phyloP scores from a whole-genome alignment of 2,329 filamentous ascomycete genomes.

The Aureobasidium sp. region DNA sequence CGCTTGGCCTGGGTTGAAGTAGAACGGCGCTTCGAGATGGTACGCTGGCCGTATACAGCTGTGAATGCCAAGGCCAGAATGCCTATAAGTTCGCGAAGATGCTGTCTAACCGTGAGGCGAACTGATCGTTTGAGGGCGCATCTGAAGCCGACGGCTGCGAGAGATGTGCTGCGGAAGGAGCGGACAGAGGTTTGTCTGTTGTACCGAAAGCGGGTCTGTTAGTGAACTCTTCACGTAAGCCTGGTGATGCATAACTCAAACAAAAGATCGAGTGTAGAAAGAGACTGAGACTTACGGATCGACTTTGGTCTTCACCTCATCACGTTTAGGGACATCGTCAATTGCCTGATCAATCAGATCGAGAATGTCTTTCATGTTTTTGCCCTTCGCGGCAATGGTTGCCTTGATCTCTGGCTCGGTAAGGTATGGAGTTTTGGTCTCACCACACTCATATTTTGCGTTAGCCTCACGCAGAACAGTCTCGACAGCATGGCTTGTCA shows the following conservation, averaged over 20 bases:
- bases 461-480: conserved; percentile 68
- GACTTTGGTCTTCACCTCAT: conserved; percentile 50
- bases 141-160: conserved; percentile 81
- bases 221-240: conserved; percentile 44
- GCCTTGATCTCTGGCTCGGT: conserved; percentile 65
- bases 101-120: conserved; percentile 71
- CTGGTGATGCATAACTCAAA: conserved; percentile 17
- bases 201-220: conserved; percentile 71
- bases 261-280: conserved; percentile 18
- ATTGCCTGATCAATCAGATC: conserved; percentile 72
- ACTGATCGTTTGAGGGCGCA: conserved; percentile 73
- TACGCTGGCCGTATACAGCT: conserved; percentile 55
- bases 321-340: conserved; percentile 57
- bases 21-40: conserved; percentile 54
- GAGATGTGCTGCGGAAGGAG: conserved; percentile 71
- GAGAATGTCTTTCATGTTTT: conserved; percentile 84
- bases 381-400: conserved; percentile 67
- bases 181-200: conserved; percentile 61
- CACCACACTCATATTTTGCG: conserved; percentile 85
- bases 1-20: conserved; percentile 68
- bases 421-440: conserved; percentile 59
- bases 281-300: conserved; percentile 48
- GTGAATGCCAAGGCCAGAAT: conserved; percentile 41
- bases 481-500: conserved; percentile 81
- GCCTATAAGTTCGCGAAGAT: conserved; percentile 75